These are phyloP conservation scores for Camellia oleifera DNA, from an alignment of 179 eudicot genomes.

Conservation along the genomic window DNA sequence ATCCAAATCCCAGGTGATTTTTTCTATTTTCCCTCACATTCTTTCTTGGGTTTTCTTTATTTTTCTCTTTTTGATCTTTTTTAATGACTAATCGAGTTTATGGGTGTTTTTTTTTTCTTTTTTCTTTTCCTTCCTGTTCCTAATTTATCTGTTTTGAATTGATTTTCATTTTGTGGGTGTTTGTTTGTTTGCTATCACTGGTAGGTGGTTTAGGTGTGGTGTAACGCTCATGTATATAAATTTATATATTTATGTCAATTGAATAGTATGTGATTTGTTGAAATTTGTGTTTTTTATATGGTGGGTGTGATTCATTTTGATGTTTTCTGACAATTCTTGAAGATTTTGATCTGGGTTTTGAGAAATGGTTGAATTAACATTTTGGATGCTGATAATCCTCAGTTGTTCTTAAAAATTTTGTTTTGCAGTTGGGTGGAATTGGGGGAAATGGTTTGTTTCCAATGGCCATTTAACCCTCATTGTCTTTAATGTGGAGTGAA, in stretches of 20 bases:
- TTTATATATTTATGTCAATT: background rate
- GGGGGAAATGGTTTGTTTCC: conserved; percentile 13
- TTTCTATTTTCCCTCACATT: background rate
- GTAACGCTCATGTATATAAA: background rate
- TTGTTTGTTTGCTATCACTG: background rate
- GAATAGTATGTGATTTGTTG: background rate
- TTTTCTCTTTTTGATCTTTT: background rate
- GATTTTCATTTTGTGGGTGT: background rate
- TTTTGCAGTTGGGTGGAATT: background rate
- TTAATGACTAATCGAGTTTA: background rate
- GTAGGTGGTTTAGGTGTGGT: conserved; percentile 16
- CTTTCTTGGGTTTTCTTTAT: background rate
- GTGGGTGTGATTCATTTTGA: conserved; percentile 8
- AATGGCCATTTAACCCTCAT: background rate
- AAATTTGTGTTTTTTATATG: background rate
- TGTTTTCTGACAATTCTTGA: conserved; percentile 1
- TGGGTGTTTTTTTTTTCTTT: background rate
- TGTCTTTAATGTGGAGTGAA: conserved; percentile 1
- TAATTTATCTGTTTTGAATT: background rate
- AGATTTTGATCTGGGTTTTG: conserved; percentile 11
- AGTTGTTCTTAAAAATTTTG: background rate
- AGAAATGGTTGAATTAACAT: background rate
- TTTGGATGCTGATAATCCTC: background rate
- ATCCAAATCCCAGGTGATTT: conserved; percentile 11
- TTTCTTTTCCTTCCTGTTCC: too few relatives aligned